These are phyloP conservation scores for Phytophthora aleatoria DNA, from an alignment of 352 stramenopile genomes.

Conservation along the genomic window DNA sequence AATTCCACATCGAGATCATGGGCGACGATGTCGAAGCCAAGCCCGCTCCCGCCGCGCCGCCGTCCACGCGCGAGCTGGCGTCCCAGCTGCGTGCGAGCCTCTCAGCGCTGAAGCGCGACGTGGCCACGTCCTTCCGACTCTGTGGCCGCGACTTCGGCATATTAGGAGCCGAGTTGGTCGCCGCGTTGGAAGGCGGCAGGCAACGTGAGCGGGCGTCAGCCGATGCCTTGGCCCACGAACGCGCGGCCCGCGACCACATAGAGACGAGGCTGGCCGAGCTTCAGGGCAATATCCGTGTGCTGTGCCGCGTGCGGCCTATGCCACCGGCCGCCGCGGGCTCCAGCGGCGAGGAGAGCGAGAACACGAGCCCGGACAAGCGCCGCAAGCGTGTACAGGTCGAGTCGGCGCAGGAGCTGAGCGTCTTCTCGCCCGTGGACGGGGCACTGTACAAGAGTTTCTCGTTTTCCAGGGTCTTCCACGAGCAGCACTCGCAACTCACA, in stretches of 20 bases:
- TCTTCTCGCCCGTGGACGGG: slow-evolving; percentile 48
- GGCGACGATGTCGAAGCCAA: background rate
- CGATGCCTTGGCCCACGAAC: slow-evolving; percentile 61
- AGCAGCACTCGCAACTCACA: slow-evolving; percentile 80
- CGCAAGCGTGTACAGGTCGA: slow-evolving; percentile 39
- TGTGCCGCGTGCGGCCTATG: slow-evolving; percentile 76
- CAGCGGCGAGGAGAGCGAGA: slow-evolving; percentile 34
- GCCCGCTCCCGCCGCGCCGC: background rate
- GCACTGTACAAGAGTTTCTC: slow-evolving; percentile 83
- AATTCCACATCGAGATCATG: slow-evolving; percentile 5
- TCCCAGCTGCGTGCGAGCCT: slow-evolving; percentile 51
- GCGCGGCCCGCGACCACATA: slow-evolving; percentile 40
- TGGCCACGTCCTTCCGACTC: slow-evolving; percentile 68
- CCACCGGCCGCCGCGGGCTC: slow-evolving; percentile 1
- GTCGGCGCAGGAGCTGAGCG: slow-evolving; percentile 40
- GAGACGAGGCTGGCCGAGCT: slow-evolving; percentile 55
- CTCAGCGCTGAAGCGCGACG: slow-evolving; percentile 58
- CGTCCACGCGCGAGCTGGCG: slow-evolving; percentile 25
- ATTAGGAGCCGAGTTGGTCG: slow-evolving; percentile 66
- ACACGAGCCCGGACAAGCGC: slow-evolving; percentile 19
- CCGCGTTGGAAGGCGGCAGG: slow-evolving; percentile 42
- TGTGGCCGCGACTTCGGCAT: slow-evolving; percentile 74
- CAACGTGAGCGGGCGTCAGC: slow-evolving; percentile 39
- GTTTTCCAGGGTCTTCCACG: slow-evolving; percentile 85
- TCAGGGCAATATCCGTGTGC: slow-evolving; percentile 74